Evolutionary conservation across 2,329 filamentous ascomycete genomes (phyloP), one percentile per base, ranked within the genome.

Genomic region (Atkinsonella hypoxylon): DNA sequence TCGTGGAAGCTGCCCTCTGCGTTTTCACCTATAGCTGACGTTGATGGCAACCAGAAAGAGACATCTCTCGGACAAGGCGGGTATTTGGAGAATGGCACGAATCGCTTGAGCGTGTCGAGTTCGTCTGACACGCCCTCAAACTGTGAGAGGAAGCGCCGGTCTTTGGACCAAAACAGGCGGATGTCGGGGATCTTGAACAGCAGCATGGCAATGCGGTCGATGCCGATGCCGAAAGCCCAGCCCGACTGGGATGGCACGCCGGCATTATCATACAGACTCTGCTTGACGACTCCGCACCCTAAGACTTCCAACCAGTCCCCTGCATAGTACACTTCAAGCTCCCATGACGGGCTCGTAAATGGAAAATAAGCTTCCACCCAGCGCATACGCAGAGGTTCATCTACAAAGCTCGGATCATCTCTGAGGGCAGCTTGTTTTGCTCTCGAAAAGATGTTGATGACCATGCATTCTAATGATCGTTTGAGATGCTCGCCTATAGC

Each of bases 301-400:
- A 98, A 77, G 4, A 97, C 82, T 69, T 98, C 93, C 34, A 98
- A 82, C 93, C 93, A 98, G 64, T 94, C 87, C 31, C 87, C 90
- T 58, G 85, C 83, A 79, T 91, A 96, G 73, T 87, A 90, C 10
- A 98, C 89, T 64, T 98, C 93, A 22, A 98, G 77, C 66, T 98
- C 93, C 87, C 89, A 98, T 7, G 86, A 93, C 0, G 93, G 93
- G 52, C 84, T 90, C 0, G 93, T 98, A 65, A 97, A 97, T 39
- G 93, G 93, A 70, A 98, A 98, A 69, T 93, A 97, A 1, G 93
- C 89, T 67, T 96, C 91, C 8, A 97, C 83, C 93, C 93, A 98
- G 57, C 93, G 81, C 61, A 96, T 83, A 58, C 82, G 83, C 39
- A 97, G 73, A 4, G 89, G 88, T 61, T 94, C 86, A 47, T 81